A percentile compares a stretch with the other conserved stretches of the same genome.
phyloP scores from a whole-genome alignment of 208 protist species.

The Zelonia costaricensis region DNA sequence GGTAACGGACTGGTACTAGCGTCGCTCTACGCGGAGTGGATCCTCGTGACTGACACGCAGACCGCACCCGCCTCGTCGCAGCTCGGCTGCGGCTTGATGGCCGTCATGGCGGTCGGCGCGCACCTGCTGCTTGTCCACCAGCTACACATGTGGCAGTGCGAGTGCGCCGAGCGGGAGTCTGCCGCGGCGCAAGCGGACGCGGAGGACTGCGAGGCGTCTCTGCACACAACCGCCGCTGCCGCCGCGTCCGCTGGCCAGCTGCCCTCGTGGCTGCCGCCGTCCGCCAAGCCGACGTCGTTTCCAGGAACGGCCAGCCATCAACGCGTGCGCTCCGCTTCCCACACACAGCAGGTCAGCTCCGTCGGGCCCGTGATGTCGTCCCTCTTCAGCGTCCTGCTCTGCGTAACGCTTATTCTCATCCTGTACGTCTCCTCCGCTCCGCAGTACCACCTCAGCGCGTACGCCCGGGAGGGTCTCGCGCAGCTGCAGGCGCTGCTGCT shows the following conservation, averaged over 20 bases:
- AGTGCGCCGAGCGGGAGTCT: conserved; percentile 1
- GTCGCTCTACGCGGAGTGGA: conserved; percentile 32
- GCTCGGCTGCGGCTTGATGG: conserved; percentile 45
- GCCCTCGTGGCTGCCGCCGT: background rate
- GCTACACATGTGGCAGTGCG: conserved; percentile 19
- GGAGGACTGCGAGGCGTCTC: background rate
- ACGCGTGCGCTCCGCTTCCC: background rate
- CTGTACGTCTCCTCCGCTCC: conserved; percentile 10
- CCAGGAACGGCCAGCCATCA: too few relatives aligned
- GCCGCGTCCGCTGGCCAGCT: background rate
- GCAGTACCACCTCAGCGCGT: conserved; percentile 6
- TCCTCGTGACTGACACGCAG: conserved; percentile 33
- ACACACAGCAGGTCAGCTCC: conserved; percentile 7
- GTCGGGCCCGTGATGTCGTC: conserved; percentile 14
- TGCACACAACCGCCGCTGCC: too few relatives aligned
- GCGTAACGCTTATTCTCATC: conserved; percentile 16
- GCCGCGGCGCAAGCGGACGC: background rate
- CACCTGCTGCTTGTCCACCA: conserved; percentile 54
- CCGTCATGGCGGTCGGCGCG: conserved; percentile 42
- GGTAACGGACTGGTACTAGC: conserved; percentile 40
- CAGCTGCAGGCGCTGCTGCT: conserved; percentile 28
- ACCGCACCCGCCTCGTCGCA: conserved; percentile 51
- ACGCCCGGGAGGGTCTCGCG: conserved; percentile 18
- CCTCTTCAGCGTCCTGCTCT: conserved; percentile 19
- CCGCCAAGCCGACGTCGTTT: background rate